phyloP scores from a whole-genome alignment of 2,329 filamentous ascomycete species.

The Fusarium sacchari region DNA sequence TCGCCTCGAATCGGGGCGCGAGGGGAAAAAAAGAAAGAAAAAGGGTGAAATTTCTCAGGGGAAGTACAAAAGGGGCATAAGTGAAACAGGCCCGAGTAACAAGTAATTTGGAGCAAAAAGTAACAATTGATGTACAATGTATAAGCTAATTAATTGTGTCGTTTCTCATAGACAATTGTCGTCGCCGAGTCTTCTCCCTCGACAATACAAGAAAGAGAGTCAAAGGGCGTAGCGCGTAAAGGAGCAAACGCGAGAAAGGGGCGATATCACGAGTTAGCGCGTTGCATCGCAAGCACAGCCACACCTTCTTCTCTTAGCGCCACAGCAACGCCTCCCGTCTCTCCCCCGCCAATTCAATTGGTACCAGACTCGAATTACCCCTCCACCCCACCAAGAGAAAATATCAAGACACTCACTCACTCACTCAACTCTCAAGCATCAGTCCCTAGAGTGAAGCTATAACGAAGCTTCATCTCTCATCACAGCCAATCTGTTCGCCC shows the following conservation, averaged over 20 bases:
- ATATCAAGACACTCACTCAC: constrained; percentile 21
- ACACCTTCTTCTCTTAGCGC: not conserved
- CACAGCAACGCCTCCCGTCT: constrained; percentile 3
- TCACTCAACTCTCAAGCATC: constrained; percentile 10
- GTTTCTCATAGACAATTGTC: constrained; percentile 13
- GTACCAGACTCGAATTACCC: constrained; percentile 13
- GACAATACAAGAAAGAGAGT: not conserved
- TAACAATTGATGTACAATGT: not conserved
- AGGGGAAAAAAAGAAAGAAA: constrained; percentile 19
- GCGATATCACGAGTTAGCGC: constrained; percentile 49
- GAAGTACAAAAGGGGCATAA: not conserved
- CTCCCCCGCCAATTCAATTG: constrained; percentile 14
- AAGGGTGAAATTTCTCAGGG: not conserved
- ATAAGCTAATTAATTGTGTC: constrained; percentile 7
- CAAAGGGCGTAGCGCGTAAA: constrained; percentile 30
- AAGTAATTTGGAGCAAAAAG: not conserved
- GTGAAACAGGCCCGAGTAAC: not conserved
- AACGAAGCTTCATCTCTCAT: constrained; percentile 39
- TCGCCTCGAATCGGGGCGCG: constrained; percentile 10
- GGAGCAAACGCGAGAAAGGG: constrained; percentile 48
- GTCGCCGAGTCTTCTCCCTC: not conserved
- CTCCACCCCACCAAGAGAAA: constrained; percentile 42
- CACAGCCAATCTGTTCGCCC: constrained; percentile 54
- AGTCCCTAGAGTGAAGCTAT: constrained; percentile 37
- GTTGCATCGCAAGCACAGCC: constrained; percentile 18